These are phyloP conservation scores for Mycena albidolilacea DNA, from an alignment of 768 basidiomycete genomes.

Conservation along the genomic window DNA sequence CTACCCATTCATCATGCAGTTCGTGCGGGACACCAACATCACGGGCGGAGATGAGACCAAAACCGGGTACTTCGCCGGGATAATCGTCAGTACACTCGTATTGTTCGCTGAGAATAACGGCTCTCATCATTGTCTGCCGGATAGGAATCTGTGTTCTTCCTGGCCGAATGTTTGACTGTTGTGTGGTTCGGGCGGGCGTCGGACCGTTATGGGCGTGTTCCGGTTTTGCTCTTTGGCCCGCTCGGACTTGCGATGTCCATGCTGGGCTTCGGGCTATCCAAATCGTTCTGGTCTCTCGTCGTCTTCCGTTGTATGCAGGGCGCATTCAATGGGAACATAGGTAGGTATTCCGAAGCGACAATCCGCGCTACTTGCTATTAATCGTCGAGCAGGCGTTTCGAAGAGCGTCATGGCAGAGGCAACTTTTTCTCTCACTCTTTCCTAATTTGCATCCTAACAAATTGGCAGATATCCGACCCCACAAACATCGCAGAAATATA, in stretches of 20 bases:
- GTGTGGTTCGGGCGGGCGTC: constrained; percentile 46
- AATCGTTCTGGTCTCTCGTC: constrained; percentile 48
- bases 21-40: constrained; percentile 53
- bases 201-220: constrained; percentile 39
- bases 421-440: neutral
- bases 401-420: constrained; percentile 45
- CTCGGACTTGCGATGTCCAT: constrained; percentile 49
- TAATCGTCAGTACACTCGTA: constrained; percentile 50
- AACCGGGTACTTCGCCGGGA: constrained; percentile 59
- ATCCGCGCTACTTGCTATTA: neutral
- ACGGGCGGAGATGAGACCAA: constrained; percentile 55
- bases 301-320: constrained; percentile 49
- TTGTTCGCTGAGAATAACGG: neutral
- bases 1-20: constrained; percentile 57
- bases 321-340: constrained; percentile 58
- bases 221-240: constrained; percentile 47
- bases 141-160: constrained; percentile 49
- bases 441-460: neutral
- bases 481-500: constrained; percentile 59
- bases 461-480: constrained; percentile 51
- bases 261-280: constrained; percentile 53
- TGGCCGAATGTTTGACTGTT: constrained; percentile 43
- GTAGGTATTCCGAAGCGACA: constrained; percentile 33
- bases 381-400: constrained; percentile 34
- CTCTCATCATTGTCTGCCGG: neutral